phyloP scores from a whole-genome alignment of 805 yeast species.

The Hagleromyces aurorensis region DNA sequence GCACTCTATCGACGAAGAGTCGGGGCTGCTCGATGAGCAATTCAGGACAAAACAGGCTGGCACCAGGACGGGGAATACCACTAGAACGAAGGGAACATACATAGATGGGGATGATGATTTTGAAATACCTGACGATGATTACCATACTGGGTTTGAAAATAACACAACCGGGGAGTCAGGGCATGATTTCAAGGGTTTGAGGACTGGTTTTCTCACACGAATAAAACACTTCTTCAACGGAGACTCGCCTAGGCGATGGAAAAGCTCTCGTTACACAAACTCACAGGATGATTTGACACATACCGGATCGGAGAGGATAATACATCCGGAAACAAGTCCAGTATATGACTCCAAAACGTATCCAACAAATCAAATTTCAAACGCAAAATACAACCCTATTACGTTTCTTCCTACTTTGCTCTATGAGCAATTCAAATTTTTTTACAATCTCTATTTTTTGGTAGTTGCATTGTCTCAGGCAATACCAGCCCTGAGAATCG shows the following conservation, averaged over 20 bases:
- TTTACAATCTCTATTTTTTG: constrained; percentile 86
- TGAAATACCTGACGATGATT: neutral
- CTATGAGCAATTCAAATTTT: constrained; percentile 94
- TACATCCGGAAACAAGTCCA: constrained; percentile 37
- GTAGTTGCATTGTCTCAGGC: constrained; percentile 91
- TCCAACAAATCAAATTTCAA: constrained; percentile 76
- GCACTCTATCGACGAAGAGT: constrained; percentile 17
- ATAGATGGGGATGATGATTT: neutral
- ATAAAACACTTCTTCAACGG: constrained; percentile 25
- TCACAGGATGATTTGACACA: too few species aligned
- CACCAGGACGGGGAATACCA: neutral
- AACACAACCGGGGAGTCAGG: neutral
- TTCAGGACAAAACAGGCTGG: neutral
- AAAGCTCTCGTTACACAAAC: too few species aligned
- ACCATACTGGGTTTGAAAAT: neutral
- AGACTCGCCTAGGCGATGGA: constrained; percentile 27
- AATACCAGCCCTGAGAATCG: constrained; percentile 82
- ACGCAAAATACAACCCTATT: constrained; percentile 86
- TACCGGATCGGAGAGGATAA: constrained; percentile 37
- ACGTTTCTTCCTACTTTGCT: constrained; percentile 83
- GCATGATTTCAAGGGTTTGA: neutral
- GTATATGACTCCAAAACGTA: constrained; percentile 30
- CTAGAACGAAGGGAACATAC: neutral
- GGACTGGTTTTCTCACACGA: neutral
- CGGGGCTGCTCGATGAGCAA: neutral